Conservation (phyloP, 2,329 filamentous ascomycete genomes). For the Plectosphaerella plurivora region DNA sequence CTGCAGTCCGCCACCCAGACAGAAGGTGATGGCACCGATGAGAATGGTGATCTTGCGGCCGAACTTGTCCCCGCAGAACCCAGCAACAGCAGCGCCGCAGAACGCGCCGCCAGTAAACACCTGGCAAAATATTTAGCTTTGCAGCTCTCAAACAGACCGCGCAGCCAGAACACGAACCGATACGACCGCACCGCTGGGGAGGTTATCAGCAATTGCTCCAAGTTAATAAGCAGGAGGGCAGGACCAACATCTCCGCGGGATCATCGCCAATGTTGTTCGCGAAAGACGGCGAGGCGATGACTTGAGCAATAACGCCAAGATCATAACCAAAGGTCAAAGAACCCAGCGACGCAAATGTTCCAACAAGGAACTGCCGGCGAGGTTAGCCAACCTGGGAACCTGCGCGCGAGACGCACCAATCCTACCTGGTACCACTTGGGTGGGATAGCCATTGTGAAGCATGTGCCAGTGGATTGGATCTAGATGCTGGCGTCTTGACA, state of each 20-base stretch:
- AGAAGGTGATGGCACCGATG: slow-evolving; percentile 66
- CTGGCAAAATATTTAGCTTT: slow-evolving; percentile 27
- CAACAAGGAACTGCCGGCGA: slow-evolving; percentile 42
- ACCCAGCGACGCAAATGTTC: slow-evolving; percentile 51
- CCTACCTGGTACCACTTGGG: slow-evolving; percentile 33
- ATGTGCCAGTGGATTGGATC: too few relatives aligned
- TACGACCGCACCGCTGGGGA: slow-evolving; percentile 61
- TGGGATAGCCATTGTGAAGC: slow-evolving; percentile 31
- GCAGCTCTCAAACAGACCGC: too few relatives aligned
- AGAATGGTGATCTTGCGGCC: slow-evolving; percentile 70
- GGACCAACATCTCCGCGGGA: background rate
- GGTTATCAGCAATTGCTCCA: background rate
- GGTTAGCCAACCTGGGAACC: background rate
- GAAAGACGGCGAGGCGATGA: slow-evolving; percentile 45
- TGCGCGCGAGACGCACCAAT: too few relatives aligned
- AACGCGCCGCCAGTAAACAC: slow-evolving; percentile 77
- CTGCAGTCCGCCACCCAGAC: slow-evolving; percentile 68
- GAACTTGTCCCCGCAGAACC: slow-evolving; percentile 56
- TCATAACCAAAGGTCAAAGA: slow-evolving; percentile 53
- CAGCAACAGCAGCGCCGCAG: slow-evolving; percentile 62
- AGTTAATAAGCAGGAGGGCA: background rate
- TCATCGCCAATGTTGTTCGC: slow-evolving; percentile 28
- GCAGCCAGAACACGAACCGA: background rate
- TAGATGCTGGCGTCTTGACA: too few relatives aligned
- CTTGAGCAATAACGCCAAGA: slow-evolving; percentile 47